Percentiles rank a stretch among this genome's conserved stretches.
These are phyloP conservation scores for Aspergillus latus DNA, from an alignment of 2,329 filamentous ascomycete species.

Conservation along the genomic window DNA sequence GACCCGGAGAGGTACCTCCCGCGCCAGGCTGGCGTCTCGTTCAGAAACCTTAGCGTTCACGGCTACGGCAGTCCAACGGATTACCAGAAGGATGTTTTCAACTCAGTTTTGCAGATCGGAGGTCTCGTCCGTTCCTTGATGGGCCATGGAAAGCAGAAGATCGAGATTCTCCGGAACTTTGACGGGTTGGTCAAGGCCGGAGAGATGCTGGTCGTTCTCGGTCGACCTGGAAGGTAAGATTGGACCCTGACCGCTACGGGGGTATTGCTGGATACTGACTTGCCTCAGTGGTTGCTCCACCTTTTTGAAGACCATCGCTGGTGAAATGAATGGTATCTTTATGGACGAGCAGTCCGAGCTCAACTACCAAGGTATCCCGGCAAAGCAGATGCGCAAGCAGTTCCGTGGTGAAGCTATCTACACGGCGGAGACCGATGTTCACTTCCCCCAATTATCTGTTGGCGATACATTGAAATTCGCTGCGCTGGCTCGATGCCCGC, in stretches of 20 bases:
- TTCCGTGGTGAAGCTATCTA: conserved; percentile 87
- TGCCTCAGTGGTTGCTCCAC: conserved; percentile 65
- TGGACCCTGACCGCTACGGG: conserved; percentile 11
- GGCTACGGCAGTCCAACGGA: conserved; percentile 68
- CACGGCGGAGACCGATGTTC: conserved; percentile 79
- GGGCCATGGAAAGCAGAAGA: conserved; percentile 47
- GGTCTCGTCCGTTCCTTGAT: conserved; percentile 33
- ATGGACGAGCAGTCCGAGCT: conserved; percentile 70
- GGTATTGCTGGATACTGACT: neutral
- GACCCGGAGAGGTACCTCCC: conserved; percentile 54
- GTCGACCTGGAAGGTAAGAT: conserved; percentile 44
- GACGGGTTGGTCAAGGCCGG: conserved; percentile 61
- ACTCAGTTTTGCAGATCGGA: conserved; percentile 36
- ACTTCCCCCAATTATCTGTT: conserved; percentile 76
- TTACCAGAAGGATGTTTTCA: conserved; percentile 57
- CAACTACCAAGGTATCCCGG: conserved; percentile 67
- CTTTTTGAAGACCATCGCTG: conserved; percentile 79
- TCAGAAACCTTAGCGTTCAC: conserved; percentile 67
- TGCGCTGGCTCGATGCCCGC: conserved; percentile 61
- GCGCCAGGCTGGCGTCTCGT: conserved; percentile 64
- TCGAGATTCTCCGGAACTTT: conserved; percentile 64
- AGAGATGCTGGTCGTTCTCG: conserved; percentile 59
- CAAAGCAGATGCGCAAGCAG: conserved; percentile 59
- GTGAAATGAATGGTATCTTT: conserved; percentile 78
- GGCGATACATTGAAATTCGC: conserved; percentile 79